Base-by-base conservation (phyloP, 306 rosid genomes). In the cucumber (Cucumis sativus) region DNA sequence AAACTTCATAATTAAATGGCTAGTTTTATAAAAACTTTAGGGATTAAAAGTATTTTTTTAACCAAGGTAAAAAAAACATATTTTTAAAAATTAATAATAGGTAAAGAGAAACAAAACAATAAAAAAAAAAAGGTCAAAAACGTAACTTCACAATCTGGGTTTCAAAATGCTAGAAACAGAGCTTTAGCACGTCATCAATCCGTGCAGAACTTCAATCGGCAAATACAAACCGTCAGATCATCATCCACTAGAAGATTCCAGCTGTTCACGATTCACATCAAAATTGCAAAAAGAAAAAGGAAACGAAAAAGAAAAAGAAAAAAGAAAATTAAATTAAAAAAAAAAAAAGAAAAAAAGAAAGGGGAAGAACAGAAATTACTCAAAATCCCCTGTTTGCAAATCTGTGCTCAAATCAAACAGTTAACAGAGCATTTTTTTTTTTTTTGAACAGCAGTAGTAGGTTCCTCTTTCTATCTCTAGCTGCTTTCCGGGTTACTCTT, bases 131-230 rank as follows among this genome's bases (percentile, higher is more conserved):
- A 20, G 75, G 75, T 9, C 3, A 21, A 6, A 45, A 43, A 0
- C 12, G 75, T 69, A 69, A 45, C 51, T 45, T 45, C n/a, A 0
- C 6, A 9, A 18, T 14, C 23, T 65, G 4, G 6, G 74, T 17
- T 67, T 66, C 41, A 67, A 20, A 8, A 1, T 66, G 30, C 63
- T 58, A 20, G 20, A 41, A 37, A 65, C 5, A 20, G 7, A 4
- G 8, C 9, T 17, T 3, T 33, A 52, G 18, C 93, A 87, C 83
- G 90, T 91, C 89, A 86, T 73, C 84, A 82, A 91, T 89, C 96
- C 90, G 78, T 52, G 88, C 81, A 80, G 64, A 16, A 54, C 40
- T 35, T 13, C 7, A 18, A 45, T 5, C 43, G 9, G 12, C n/a
- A 1, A 23, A 16, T 57, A 8, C 75, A 18, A 7, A 15, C 86